Conservation (phyloP, 2,329 filamentous ascomycete genomes). For the Cercospora citrullina region DNA sequence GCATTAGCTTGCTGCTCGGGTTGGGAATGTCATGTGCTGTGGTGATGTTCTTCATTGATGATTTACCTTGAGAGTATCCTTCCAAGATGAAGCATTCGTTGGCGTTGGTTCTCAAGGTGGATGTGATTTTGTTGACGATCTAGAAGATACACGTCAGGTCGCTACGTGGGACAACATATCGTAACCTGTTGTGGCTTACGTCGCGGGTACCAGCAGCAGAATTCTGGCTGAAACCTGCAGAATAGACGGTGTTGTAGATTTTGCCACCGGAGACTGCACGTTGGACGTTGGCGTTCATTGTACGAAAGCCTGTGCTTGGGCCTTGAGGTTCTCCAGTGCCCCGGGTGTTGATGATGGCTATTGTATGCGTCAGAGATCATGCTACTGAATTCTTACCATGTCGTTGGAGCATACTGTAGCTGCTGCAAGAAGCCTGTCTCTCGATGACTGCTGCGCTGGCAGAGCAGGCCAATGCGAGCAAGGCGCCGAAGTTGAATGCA, state of each 20-base stretch:
- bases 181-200: constrained; percentile 8
- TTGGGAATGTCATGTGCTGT: background rate
- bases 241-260: constrained; percentile 41
- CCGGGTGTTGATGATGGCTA: constrained; percentile 34
- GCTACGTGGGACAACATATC: background rate
- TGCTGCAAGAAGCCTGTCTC: constrained; percentile 17
- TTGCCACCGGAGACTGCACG: constrained; percentile 36
- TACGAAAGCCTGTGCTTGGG: constrained; percentile 36
- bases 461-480: constrained; percentile 12
- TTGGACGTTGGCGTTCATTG: constrained; percentile 39
- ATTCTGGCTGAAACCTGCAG: constrained; percentile 35
- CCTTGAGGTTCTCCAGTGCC: constrained; percentile 33
- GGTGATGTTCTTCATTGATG: background rate
- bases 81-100: constrained; percentile 42
- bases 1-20: background rate
- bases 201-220: constrained; percentile 35
- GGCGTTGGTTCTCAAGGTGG: constrained; percentile 31
- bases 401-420: constrained; percentile 14
- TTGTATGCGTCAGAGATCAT: background rate
- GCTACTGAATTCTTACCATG: background rate
- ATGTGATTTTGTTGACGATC: constrained; percentile 39
- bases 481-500: background rate
- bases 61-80: constrained; percentile 40
- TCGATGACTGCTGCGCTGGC: constrained; percentile 17
- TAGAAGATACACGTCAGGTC: constrained; percentile 2